Percentiles rank a stretch among this genome's conserved stretches.
phyloP scores from a whole-genome alignment of 1,284 basidiomycete genomes.

The Ceratobasidium sp. region DNA sequence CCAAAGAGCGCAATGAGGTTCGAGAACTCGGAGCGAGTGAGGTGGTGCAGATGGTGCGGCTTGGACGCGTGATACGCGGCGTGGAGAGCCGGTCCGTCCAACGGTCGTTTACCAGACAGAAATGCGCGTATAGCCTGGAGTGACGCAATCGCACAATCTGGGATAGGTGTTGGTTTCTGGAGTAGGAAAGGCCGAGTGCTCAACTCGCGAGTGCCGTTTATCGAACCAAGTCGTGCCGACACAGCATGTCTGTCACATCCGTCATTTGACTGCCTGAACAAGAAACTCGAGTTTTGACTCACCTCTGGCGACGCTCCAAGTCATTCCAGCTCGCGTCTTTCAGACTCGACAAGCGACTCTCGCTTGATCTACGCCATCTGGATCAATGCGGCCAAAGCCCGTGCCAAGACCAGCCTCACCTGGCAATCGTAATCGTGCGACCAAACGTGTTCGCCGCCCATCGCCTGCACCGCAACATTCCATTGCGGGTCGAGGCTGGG shows the following conservation, averaged over 20 bases:
- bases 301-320: not conserved
- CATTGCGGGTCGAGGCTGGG: conserved; percentile 23
- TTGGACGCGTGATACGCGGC: not conserved
- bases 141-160: not conserved
- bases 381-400: not conserved
- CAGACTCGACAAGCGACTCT: not conserved
- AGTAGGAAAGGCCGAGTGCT: not conserved
- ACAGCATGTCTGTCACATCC: not conserved
- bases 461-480: conserved; percentile 35
- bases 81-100: not conserved
- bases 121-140: not conserved
- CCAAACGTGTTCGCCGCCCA: conserved; percentile 10
- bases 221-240: not conserved
- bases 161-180: not conserved
- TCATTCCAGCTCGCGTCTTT: not conserved
- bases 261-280: too few relatives aligned
- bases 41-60: not conserved
- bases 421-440: not conserved
- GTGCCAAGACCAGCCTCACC: not conserved
- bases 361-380: not conserved
- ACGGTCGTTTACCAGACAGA: not conserved
- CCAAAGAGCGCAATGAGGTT: conserved; percentile 8
- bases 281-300: not conserved
- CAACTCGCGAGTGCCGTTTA: not conserved
- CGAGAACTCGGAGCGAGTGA: conserved; percentile 23